Conservation (phyloP, 2,329 filamentous ascomycete species). For the Botrytis paeoniae region DNA sequence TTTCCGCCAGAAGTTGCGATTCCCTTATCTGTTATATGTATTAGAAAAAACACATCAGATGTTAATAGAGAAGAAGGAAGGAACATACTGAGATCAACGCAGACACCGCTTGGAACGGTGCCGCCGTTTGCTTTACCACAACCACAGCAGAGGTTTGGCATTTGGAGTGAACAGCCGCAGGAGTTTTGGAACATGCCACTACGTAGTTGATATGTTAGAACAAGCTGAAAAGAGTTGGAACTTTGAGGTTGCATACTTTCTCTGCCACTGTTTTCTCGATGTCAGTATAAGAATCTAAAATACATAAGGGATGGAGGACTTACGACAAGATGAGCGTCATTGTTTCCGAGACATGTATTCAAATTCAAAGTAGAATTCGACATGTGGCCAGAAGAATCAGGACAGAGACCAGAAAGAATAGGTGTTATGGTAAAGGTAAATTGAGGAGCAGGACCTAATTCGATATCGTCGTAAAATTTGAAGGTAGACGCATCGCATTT, state of each 20-base stretch:
- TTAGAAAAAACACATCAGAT: not conserved
- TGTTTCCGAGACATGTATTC: conserved; percentile 14
- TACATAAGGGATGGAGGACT: not conserved
- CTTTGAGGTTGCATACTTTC: not conserved
- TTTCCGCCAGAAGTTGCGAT: not conserved
- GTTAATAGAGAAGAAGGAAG: not conserved
- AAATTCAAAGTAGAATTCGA: conserved; percentile 15
- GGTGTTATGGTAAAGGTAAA: conserved; percentile 5
- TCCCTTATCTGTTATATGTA: not conserved
- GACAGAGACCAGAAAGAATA: conserved; percentile 10
- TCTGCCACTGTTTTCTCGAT: not conserved
- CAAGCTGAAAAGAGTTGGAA: rapidly evolving
- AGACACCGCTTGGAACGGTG: not conserved
- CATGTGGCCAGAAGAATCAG: not conserved
- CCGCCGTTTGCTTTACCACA: not conserved
- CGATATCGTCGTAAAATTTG: not conserved
- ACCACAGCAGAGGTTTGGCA: conserved; percentile 9
- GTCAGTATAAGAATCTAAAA: not conserved
- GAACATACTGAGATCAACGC: conserved; percentile 13
- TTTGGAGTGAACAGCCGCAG: conserved; percentile 8
- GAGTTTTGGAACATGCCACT: conserved; percentile 17
- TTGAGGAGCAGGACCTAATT: conserved; percentile 1
- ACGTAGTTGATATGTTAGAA: not conserved
- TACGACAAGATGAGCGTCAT: conserved; percentile 5
- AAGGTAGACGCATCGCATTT: conserved; percentile 6